Evolutionary conservation across 2,329 filamentous ascomycete genomes (phyloP).

Genomic region (Fusarium buxicola): DNA sequence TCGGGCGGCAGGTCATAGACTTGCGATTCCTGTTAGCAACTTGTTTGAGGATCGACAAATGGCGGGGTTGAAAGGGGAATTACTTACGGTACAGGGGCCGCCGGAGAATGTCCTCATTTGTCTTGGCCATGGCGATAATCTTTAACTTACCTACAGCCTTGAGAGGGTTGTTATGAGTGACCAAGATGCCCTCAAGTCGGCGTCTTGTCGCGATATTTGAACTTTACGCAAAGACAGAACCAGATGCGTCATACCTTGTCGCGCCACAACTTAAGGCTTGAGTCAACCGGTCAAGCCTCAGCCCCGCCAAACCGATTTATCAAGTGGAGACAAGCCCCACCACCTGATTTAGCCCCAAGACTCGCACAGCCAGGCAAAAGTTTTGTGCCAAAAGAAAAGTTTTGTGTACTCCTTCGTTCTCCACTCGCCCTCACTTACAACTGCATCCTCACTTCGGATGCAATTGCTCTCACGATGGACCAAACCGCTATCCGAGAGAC

Average conservation of each 20-base stretch:
- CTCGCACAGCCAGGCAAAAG: too few species aligned
- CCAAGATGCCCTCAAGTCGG: not conserved
- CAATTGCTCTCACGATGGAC: too few species aligned
- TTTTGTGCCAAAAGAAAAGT: too few species aligned
- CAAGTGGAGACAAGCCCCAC: conserved; percentile 8
- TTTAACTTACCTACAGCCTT: not conserved
- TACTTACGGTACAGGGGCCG: conserved; percentile 64
- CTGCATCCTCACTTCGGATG: too few species aligned
- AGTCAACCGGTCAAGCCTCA: conserved; percentile 37
- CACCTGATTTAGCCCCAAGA: not conserved
- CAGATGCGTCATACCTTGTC: conserved; percentile 32
- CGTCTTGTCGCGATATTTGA: conserved; percentile 28
- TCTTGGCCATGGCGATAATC: conserved; percentile 51
- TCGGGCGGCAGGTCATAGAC: conserved; percentile 86
- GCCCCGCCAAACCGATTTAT: not conserved
- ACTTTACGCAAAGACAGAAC: conserved; percentile 22
- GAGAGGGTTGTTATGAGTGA: not conserved
- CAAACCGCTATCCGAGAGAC: too few species aligned
- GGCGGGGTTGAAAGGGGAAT: conserved; percentile 26
- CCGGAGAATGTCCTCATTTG: conserved; percentile 59
- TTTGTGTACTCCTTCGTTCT: too few species aligned
- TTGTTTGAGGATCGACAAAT: conserved; percentile 6
- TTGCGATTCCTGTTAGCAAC: conserved; percentile 50
- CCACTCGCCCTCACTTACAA: too few species aligned
- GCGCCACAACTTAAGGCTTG: conserved; percentile 14